Conservation (phyloP, 148 eudicot genomes). For the Vaccinium darrowii region DNA sequence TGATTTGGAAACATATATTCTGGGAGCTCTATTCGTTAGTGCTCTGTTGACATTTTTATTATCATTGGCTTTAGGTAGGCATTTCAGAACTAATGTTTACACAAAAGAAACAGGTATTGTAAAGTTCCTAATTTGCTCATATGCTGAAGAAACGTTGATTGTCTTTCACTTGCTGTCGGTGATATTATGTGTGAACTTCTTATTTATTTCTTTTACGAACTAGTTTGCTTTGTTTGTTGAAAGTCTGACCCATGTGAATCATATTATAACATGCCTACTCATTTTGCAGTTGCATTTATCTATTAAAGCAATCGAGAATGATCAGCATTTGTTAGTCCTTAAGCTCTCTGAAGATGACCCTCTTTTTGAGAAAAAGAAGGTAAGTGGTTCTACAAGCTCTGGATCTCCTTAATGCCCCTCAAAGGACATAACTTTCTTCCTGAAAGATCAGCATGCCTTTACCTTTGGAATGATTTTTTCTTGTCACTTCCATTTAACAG, state of each 20-base stretch:
- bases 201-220: neutral
- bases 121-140: neutral
- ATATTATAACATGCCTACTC: neutral
- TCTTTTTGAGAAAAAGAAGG: constrained; percentile 62
- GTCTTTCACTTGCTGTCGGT: neutral
- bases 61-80: neutral
- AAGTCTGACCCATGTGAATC: neutral
- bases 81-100: neutral
- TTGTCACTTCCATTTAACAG: constrained; percentile 32
- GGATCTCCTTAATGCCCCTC: neutral
- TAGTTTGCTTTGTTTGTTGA: neutral
- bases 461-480: neutral
- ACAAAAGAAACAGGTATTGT: neutral
- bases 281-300: constrained; percentile 37
- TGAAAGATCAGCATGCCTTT: neutral
- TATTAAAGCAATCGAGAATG: constrained; percentile 24
- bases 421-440: neutral
- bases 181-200: neutral
- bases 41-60: neutral
- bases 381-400: constrained; percentile 17
- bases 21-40: neutral
- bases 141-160: neutral
- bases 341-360: constrained; percentile 60
- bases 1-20: neutral
- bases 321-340: constrained; percentile 42